phyloP scores from a whole-genome alignment of 2,329 filamentous ascomycete species.

The Annulohypoxylon truncatum region DNA sequence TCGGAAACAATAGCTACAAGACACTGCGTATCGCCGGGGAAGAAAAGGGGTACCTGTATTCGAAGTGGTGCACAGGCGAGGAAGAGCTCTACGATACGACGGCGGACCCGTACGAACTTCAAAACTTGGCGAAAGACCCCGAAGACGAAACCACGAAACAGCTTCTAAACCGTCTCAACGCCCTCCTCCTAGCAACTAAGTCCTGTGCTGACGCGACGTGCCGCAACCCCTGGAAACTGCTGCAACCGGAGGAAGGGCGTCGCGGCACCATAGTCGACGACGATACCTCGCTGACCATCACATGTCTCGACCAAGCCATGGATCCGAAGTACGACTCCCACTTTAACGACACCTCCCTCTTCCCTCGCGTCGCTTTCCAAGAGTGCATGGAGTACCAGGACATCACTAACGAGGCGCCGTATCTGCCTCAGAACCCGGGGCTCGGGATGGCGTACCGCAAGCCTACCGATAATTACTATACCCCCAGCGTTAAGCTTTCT shows the following conservation, averaged over 20 bases:
- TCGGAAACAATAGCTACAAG: constrained; percentile 46
- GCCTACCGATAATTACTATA: not conserved
- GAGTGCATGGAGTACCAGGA: constrained; percentile 16
- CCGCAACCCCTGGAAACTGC: constrained; percentile 41
- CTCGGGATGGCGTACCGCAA: not conserved
- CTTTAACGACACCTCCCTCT: not conserved
- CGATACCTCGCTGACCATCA: constrained; percentile 7
- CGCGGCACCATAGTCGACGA: constrained; percentile 1
- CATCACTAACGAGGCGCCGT: not conserved
- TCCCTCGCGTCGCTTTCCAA: constrained; percentile 20
- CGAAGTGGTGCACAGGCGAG: constrained; percentile 49
- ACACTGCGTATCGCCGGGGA: constrained; percentile 26
- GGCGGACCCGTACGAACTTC: constrained; percentile 15
- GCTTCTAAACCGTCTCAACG: constrained; percentile 41
- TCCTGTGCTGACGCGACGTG: constrained; percentile 43
- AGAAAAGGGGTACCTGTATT: constrained; percentile 40
- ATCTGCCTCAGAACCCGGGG: not conserved
- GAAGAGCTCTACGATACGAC: constrained; percentile 50
- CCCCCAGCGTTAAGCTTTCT: not conserved
- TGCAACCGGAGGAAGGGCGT: constrained; percentile 26
- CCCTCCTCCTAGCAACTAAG: constrained; percentile 45
- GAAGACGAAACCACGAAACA: constrained; percentile 2
- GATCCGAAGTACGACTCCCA: constrained; percentile 12
- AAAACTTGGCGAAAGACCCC: not conserved
- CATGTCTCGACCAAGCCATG: constrained; percentile 18